phyloP scores from a whole-genome alignment of 371 early-diverging fungal species.

The Vairimorpha necatrix region DNA sequence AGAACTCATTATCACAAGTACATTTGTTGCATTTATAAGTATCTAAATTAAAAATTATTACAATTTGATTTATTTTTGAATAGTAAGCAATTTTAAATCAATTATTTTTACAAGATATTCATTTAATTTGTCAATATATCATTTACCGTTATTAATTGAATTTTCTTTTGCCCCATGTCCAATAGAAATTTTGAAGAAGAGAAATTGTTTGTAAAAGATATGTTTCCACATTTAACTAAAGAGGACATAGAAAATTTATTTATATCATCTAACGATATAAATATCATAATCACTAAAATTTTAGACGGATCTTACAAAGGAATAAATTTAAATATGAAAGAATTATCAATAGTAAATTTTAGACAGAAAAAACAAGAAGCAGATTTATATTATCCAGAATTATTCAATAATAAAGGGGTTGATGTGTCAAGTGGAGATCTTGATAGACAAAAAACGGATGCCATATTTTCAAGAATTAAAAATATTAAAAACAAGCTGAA shows the following conservation, averaged over 20 bases:
- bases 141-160: too few species aligned
- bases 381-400: slow-evolving; percentile 20
- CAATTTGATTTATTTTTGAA: too few species aligned
- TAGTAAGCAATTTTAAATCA: too few species aligned
- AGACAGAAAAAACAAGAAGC: background rate
- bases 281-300: slow-evolving; percentile 17
- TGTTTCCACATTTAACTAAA: slow-evolving; percentile 23
- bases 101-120: too few species aligned
- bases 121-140: too few species aligned
- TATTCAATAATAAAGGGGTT: background rate
- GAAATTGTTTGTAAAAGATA: slow-evolving; percentile 20
- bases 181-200: background rate
- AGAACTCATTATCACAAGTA: too few species aligned
- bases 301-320: slow-evolving; percentile 15
- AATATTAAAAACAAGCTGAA: background rate
- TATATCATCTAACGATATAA: background rate
- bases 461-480: background rate
- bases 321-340: slow-evolving; percentile 3
- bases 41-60: too few species aligned
- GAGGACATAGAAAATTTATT: slow-evolving; percentile 3
- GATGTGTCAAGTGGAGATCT: background rate
- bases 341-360: background rate
- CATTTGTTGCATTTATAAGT: too few species aligned
- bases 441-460: background rate
- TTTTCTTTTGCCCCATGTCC: background rate